Conservation (phyloP, 257 asterid species). For the Lithospermum erythrorhizon region DNA sequence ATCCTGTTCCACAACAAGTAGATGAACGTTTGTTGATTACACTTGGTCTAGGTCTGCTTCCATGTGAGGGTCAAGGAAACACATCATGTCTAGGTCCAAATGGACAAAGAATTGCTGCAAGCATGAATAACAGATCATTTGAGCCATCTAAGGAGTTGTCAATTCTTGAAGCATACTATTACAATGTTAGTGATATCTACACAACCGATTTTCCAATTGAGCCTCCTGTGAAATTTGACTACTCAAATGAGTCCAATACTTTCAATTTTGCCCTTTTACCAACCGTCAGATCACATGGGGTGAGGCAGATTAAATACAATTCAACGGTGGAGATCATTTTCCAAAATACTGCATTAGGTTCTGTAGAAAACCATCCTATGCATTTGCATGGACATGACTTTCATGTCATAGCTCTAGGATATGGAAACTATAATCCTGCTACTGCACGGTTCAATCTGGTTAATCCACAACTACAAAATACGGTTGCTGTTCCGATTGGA, state of each 20-base stretch:
- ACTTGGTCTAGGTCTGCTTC: constrained; percentile 27
- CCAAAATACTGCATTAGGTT: neutral
- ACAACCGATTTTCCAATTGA: constrained; percentile 4
- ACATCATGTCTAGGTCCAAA: constrained; percentile 23
- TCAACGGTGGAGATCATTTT: neutral
- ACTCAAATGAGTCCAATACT: constrained; percentile 22
- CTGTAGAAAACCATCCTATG: constrained; percentile 4
- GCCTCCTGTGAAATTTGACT: constrained; percentile 42
- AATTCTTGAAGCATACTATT: constrained; percentile 19
- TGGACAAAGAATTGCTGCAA: constrained; percentile 28
- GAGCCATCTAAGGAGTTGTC: constrained; percentile 31
- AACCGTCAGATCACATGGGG: neutral
- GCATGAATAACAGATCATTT: constrained; percentile 20
- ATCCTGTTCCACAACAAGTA: constrained; percentile 23
- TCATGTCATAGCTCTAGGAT: neutral
- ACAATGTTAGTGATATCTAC: neutral
- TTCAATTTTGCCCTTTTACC: constrained; percentile 6
- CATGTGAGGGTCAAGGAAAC: constrained; percentile 16
- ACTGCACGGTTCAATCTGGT: neutral
- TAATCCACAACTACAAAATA: constrained; percentile 47
- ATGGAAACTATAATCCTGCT: constrained; percentile 3
- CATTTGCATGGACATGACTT: constrained; percentile 2
- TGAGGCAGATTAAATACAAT: neutral
- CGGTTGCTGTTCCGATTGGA: constrained; percentile 43
- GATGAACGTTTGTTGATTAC: neutral